Base-by-base conservation (phyloP, 2,329 filamentous ascomycete species). In the Cercospora berteroae region DNA sequence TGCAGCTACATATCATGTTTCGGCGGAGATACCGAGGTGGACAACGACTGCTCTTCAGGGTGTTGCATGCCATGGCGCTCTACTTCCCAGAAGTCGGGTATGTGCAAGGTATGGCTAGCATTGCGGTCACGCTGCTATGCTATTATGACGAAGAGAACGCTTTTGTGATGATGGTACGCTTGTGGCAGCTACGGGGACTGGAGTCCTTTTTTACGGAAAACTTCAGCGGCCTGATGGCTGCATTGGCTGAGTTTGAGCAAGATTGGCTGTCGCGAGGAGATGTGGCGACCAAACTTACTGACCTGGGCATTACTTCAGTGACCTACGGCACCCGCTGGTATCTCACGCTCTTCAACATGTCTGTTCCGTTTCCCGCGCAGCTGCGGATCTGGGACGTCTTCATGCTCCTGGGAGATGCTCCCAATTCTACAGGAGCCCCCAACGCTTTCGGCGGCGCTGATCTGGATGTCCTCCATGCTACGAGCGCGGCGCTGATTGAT, bases 281-380 rank as follows among this genome's bases (percentile, higher is more conserved):
- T 69, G 89, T 97, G n/a, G 88, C 89, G 52, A 83, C 85, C 74
- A 93, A 94, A 80, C 83, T 98, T 77, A 86, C 85, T 58, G 90
- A 94, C 69, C 85, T 97, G 31, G 85, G 86, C 69, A 95, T 99
- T 73, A 88, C 92, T 50, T 88, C 92, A 18, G 97, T 93, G 1
- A 90, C 94, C n/a, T 99, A 97, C 77, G 95, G 94, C 33, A 98
- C 94, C 4, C 86, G 94, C 62, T 99, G 95, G 95, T 99, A 99
- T 77, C 85, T 99, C 61, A 99, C 95, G 1, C 84, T 99, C 8
- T 99, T 99, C 85, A 98, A 98, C 80, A 90, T 98, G 76, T 96
- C 93, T 16, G 92, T 99, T 61, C 95, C 95, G 0, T 99, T 98
- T 75, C 87, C 92, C 0, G 94, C 94, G 3, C 95, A 98, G 79